Evolutionary conservation across 306 rosid species (phyloP), one percentile per base, ranked within the genome.

Genomic region (Glycyrrhiza uralensis): DNA sequence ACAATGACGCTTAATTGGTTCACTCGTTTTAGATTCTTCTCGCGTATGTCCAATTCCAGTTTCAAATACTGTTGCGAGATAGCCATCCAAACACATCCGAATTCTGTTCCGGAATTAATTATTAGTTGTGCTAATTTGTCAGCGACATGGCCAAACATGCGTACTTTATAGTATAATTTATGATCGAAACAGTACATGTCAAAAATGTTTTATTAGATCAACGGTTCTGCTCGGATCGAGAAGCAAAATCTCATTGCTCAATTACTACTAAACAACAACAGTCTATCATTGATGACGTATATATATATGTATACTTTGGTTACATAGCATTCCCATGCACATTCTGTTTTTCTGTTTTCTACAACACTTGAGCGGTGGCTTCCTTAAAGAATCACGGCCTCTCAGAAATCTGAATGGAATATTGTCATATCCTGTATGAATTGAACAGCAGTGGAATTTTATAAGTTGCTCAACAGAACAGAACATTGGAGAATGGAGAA

Each of bases 361-460:
- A 44, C 29, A 19, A 57, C 50, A 14, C 32, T 14, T 38, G 29
- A 33, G 39, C 52, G 3, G 3, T n/a, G 0, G 30, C 74, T 55
- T 41, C 58, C 47, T 28, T 39, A 11, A 9, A 7, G 14, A 6
- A 10, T 77, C n/a, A n/a, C n/a, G 65, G 22, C 38, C 3, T 26
- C 30, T n/a, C n/a, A n/a, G n/a, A n/a, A n/a, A n/a, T n/a, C n/a
- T 50, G 5, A 23, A 29, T 28, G 15, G 28, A 61, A 30, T 22
- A 9, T 17, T 9, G 52, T 69, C 72, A 81, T 56, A 81, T 71
- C 79, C 81, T 81, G 79, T 3, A 65, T 29, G 61, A 65, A 44
- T 13, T n/a, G n/a, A 26, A 56, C 7, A 39, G 2, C 7, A 19
- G 2, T 6, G 14, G 13, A 58, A 46, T 57, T n/a, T n/a, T n/a